Conservation (phyloP, 2,329 filamentous ascomycete species). For the Colletotrichum tropicicola region DNA sequence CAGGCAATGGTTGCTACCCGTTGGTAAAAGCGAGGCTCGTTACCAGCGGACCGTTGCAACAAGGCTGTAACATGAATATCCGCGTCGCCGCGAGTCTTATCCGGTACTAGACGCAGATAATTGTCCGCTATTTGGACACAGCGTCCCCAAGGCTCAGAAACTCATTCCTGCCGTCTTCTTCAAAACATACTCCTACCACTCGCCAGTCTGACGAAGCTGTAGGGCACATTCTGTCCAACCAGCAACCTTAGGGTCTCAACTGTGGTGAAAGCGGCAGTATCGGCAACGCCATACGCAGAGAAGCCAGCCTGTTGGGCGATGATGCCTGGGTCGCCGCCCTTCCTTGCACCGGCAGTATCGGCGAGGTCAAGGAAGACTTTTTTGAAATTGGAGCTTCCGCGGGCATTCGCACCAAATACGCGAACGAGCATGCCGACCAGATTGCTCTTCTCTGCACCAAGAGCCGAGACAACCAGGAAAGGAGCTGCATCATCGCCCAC, state of each 20-base stretch:
- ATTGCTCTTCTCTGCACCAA: constrained; percentile 81
- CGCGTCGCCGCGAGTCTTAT: not conserved
- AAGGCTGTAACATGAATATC: not conserved
- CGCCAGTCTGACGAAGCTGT: constrained; percentile 85
- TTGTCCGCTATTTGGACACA: too few species aligned
- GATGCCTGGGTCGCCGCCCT: constrained; percentile 71
- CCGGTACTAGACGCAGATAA: not conserved
- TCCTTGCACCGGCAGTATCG: constrained; percentile 66
- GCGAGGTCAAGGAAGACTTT: constrained; percentile 87
- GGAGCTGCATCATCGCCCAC: constrained; percentile 66
- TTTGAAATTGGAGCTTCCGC: constrained; percentile 47
- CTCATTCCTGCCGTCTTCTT: constrained; percentile 21
- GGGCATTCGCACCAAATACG: constrained; percentile 65
- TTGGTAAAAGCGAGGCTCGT: not conserved
- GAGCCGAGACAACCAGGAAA: constrained; percentile 82
- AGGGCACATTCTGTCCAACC: constrained; percentile 87
- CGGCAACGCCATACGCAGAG: constrained; percentile 80
- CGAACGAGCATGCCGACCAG: constrained; percentile 81
- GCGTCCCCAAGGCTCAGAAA: not conserved
- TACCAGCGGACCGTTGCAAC: not conserved
- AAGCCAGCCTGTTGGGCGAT: constrained; percentile 81
- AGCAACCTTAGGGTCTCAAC: constrained; percentile 82
- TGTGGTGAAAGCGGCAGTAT: constrained; percentile 85
- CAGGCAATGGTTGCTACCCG: not conserved
- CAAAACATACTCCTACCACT: constrained; percentile 60